Evolutionary conservation across 306 rosid genomes (phyloP).

Genomic region (Quercus wislizeni): DNA sequence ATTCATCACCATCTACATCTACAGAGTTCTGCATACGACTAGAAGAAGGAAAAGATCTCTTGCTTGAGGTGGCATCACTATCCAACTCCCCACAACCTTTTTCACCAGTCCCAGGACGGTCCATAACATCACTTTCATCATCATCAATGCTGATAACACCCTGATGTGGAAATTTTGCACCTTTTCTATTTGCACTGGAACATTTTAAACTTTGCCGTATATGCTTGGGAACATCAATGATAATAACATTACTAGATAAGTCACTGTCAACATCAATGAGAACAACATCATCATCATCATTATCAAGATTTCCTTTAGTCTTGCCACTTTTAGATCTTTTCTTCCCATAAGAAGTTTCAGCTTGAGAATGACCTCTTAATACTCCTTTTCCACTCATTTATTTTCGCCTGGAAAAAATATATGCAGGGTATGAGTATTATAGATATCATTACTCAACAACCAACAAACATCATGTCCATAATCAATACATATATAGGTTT

Average conservation of each 20-base stretch:
- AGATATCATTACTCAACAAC: not conserved
- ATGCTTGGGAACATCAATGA: slow-evolving; percentile 45
- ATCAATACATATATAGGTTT: not conserved
- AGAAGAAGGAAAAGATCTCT: slow-evolving; percentile 35
- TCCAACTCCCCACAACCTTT: slow-evolving; percentile 64
- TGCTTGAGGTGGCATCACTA: slow-evolving; percentile 78
- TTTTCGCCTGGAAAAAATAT: slow-evolving; percentile 23
- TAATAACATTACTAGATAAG: slow-evolving; percentile 45
- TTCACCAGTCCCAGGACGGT: slow-evolving; percentile 22
- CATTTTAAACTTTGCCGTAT: slow-evolving; percentile 24
- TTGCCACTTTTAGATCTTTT: slow-evolving; percentile 24
- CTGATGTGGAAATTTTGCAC: slow-evolving; percentile 26
- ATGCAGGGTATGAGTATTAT: not conserved
- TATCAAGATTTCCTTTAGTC: slow-evolving; percentile 27
- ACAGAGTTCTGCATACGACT: slow-evolving; percentile 19
- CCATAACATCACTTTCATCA: slow-evolving; percentile 50
- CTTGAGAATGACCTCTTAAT: slow-evolving; percentile 39
- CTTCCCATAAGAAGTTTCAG: slow-evolving; percentile 47
- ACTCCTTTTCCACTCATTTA: slow-evolving; percentile 56
- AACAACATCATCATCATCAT: slow-evolving; percentile 33
- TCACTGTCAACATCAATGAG: slow-evolving; percentile 70
- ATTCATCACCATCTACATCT: slow-evolving; percentile 38
- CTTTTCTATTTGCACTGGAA: slow-evolving; percentile 35
- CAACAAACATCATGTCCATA: not conserved
- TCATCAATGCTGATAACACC: slow-evolving; percentile 64